Percentiles rank a stretch among this genome's conserved stretches.
Conservation (phyloP, 2,329 filamentous ascomycete species). For the Ophiostoma novo-ulmi region DNA sequence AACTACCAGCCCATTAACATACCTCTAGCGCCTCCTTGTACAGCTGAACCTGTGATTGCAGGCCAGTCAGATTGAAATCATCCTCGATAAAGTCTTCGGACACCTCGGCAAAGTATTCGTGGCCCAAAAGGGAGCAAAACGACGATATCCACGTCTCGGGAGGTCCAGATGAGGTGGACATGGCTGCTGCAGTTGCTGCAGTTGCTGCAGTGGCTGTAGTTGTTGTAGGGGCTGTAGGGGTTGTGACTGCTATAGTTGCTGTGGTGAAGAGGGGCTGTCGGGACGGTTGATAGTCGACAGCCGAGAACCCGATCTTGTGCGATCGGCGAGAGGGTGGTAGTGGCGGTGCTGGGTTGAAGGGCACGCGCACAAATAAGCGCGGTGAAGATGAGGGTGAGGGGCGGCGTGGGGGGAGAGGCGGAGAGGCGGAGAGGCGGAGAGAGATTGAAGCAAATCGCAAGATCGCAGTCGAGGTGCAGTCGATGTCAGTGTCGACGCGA, state of each 20-base stretch:
- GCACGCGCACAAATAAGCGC: not conserved
- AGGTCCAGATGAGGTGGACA: slow-evolving; percentile 57
- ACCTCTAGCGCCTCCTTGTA: slow-evolving; percentile 97
- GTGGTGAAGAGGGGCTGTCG: not conserved
- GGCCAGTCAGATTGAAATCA: slow-evolving; percentile 96
- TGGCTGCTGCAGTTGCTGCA: slow-evolving; percentile 30
- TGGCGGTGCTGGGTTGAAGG: not conserved
- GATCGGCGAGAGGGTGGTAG: not conserved
- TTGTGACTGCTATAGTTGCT: not conserved
- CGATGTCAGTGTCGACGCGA: not conserved
- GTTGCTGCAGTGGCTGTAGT: not conserved
- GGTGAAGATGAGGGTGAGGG: not conserved
- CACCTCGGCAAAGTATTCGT: slow-evolving; percentile 98
- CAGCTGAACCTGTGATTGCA: slow-evolving; percentile 94
- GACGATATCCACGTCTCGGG: slow-evolving; percentile 96
- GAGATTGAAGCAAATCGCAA: not conserved
- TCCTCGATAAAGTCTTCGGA: slow-evolving; percentile 99
- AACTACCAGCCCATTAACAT: slow-evolving; percentile 23
- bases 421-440: not conserved
- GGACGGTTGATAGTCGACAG: not conserved
- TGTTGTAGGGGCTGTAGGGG: not conserved
- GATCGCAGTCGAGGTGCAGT: not conserved
- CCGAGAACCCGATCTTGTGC: not conserved
- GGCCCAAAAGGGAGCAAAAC: slow-evolving; percentile 90
- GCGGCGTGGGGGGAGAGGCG: not conserved